Conservation (phyloP, 495 filamentous ascomycete genomes). For the Achaetomiella virescens region DNA sequence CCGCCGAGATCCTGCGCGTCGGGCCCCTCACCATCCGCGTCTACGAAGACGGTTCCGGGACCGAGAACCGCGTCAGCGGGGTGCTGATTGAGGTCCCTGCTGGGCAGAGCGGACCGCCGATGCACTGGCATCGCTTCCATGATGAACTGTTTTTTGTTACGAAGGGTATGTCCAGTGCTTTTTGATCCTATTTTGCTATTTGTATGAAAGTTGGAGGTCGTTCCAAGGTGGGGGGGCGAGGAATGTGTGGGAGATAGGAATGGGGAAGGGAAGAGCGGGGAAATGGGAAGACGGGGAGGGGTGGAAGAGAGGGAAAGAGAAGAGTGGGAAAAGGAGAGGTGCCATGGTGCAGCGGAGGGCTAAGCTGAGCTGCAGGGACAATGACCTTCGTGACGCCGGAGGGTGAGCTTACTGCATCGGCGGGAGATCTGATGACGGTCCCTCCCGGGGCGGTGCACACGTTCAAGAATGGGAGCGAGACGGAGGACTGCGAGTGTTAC, state of each 20-base stretch:
- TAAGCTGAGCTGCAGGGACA: too few species aligned
- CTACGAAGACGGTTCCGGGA: constrained; percentile 29
- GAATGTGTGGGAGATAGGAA: too few species aligned
- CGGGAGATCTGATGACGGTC: constrained; percentile 48
- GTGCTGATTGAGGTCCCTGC: constrained; percentile 44
- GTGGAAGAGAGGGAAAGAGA: too few species aligned
- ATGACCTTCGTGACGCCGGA: constrained; percentile 38
- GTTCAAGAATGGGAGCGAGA: constrained; percentile 48
- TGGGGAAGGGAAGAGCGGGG: too few species aligned
- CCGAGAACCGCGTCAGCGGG: constrained; percentile 44
- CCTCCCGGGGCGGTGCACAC: constrained; percentile 46
- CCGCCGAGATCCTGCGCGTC: constrained; percentile 25
- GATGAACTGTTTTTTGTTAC: constrained; percentile 52
- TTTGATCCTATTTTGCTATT: too few species aligned
- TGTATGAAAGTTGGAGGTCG: too few species aligned
- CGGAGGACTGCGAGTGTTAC: constrained; percentile 48
- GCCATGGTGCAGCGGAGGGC: too few species aligned
- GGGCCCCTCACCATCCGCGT: constrained; percentile 29
- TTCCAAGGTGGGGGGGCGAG: too few species aligned
- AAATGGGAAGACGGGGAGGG: not conserved
- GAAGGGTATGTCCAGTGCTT: constrained; percentile 27
- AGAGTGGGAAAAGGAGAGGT: too few species aligned
- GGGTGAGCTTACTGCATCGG: constrained; percentile 38
- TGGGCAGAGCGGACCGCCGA: constrained; percentile 39
- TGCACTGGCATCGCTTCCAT: constrained; percentile 43